phyloP scores from a whole-genome alignment of 106 monocot species.

The Dactylorhiza incarnata region DNA sequence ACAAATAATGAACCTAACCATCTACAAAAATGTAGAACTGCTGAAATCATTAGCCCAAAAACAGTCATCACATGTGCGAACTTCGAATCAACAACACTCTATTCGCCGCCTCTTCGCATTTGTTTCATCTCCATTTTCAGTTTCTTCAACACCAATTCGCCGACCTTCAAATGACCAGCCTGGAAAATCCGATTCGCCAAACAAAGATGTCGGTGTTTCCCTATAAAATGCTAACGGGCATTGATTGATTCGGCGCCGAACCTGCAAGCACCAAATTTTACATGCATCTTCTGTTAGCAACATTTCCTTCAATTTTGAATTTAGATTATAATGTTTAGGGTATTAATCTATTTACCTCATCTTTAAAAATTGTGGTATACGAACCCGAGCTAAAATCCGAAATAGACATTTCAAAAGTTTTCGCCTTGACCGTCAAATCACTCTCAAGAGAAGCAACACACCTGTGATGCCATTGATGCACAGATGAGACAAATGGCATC shows the following conservation, averaged over 20 bases:
- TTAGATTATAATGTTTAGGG: neutral
- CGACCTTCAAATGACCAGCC: constrained; percentile 67
- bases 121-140: neutral
- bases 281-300: neutral
- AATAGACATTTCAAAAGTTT: constrained; percentile 72
- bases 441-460: constrained; percentile 83
- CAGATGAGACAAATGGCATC: neutral
- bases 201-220: constrained; percentile 49
- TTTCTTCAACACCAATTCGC: neutral
- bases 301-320: neutral
- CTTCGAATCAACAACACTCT: constrained; percentile 6
- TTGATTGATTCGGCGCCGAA: constrained; percentile 69
- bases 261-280: constrained; percentile 31
- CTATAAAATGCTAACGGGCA: constrained; percentile 85
- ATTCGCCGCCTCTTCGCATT: constrained; percentile 29
- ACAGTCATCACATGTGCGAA: too few relatives aligned
- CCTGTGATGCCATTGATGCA: constrained; percentile 22
- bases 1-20: too few relatives aligned
- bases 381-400: constrained; percentile 90
- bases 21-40: too few relatives aligned
- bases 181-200: constrained; percentile 64
- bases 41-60: too few relatives aligned
- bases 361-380: constrained; percentile 69
- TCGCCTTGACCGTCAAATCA: constrained; percentile 79
- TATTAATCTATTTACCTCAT: constrained; percentile 43